phyloP scores from a whole-genome alignment of 305 asterid genomes.

The Fraxinus sp. region DNA sequence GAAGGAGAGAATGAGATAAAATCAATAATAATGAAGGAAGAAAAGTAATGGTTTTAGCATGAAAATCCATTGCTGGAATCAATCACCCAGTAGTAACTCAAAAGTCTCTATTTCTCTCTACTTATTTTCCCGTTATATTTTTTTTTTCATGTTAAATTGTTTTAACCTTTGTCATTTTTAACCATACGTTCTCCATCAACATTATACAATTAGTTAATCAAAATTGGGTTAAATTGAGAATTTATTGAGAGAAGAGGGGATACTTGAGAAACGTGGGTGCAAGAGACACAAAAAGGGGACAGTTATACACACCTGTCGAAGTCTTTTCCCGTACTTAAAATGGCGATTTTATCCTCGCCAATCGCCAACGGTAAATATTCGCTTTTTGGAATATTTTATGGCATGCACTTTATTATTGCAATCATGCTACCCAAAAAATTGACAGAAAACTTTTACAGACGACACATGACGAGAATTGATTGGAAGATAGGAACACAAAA shows the following conservation, averaged over 20 bases:
- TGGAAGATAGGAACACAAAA: neutral
- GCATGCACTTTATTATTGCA: neutral
- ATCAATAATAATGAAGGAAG: slow-evolving; percentile 33
- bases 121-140: neutral
- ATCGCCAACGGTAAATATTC: neutral
- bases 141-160: no score
- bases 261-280: neutral
- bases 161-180: neutral
- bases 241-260: neutral
- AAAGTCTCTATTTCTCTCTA: neutral
- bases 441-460: neutral
- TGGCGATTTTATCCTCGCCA: slow-evolving; percentile 25
- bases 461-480: neutral
- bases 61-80: slow-evolving; percentile 49
- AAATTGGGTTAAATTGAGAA: neutral
- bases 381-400: neutral
- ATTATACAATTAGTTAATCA: neutral
- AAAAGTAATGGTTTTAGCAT: slow-evolving; percentile 50
- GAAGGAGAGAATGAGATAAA: slow-evolving; percentile 35
- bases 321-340: slow-evolving; percentile 16
- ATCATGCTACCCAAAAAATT: neutral
- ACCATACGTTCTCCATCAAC: neutral
- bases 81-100: slow-evolving; percentile 16
- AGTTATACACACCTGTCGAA: slow-evolving; percentile 26
- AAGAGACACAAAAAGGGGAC: slow-evolving; percentile 17